phyloP scores from a whole-genome alignment of 2,329 filamentous ascomycete genomes.

The Aspergillus viridinutans region DNA sequence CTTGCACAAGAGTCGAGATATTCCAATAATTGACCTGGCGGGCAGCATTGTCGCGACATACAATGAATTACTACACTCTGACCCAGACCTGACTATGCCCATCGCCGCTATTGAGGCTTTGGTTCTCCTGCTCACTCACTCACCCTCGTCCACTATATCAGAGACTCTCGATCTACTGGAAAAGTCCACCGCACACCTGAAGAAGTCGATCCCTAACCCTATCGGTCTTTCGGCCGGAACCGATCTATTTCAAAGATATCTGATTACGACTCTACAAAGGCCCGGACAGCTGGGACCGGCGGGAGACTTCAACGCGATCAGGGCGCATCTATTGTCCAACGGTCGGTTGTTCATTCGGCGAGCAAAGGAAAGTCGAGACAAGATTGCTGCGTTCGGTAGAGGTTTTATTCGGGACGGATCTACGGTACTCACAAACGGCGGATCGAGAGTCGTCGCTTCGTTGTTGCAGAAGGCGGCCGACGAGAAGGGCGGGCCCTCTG shows the following conservation, averaged over 20 bases:
- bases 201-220: constrained; percentile 75
- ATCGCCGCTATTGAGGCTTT: constrained; percentile 91
- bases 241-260: constrained; percentile 91
- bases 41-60: constrained; percentile 61
- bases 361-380: constrained; percentile 78
- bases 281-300: constrained; percentile 48
- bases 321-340: constrained; percentile 79
- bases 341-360: constrained; percentile 80
- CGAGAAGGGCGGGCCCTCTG: constrained; percentile 50
- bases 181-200: constrained; percentile 71
- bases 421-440: constrained; percentile 86
- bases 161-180: constrained; percentile 87
- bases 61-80: constrained; percentile 58
- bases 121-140: constrained; percentile 77
- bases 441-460: constrained; percentile 75
- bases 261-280: constrained; percentile 67
- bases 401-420: constrained; percentile 73
- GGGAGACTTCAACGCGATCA: constrained; percentile 75
- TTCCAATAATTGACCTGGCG: neutral
- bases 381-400: constrained; percentile 75
- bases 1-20: neutral
- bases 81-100: constrained; percentile 88
- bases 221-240: constrained; percentile 91
- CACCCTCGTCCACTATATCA: constrained; percentile 78
- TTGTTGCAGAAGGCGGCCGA: constrained; percentile 71